phyloP scores from a whole-genome alignment of 1,284 basidiomycete genomes.

The Somion occarium region DNA sequence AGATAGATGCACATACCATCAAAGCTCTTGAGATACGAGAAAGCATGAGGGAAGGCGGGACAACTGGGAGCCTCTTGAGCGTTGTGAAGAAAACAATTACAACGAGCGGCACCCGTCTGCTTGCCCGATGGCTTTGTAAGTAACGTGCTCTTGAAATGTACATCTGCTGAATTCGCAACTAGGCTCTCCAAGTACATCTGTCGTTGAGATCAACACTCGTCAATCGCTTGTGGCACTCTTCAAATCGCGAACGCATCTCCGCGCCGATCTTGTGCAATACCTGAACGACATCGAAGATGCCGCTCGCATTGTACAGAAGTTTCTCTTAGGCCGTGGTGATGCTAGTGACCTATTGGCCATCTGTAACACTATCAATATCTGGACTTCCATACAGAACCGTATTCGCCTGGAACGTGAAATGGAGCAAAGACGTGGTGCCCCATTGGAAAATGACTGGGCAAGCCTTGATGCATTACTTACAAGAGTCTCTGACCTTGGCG shows the following conservation, averaged over 20 bases:
- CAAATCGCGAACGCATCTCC: conserved; percentile 56
- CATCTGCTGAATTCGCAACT: conserved; percentile 7
- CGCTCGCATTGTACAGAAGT: conserved; percentile 75
- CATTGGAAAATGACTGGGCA: conserved; percentile 43
- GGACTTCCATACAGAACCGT: conserved; percentile 46
- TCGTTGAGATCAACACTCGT: conserved; percentile 67
- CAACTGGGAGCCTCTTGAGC: conserved; percentile 72
- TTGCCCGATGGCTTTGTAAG: conserved; percentile 74
- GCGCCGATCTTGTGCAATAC: conserved; percentile 59
- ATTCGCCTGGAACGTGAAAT: conserved; percentile 52
- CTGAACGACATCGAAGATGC: conserved; percentile 68
- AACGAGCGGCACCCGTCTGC: conserved; percentile 73
- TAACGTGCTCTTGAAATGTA: conserved; percentile 10
- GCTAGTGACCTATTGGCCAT: conserved; percentile 63
- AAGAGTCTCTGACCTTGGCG: conserved; percentile 50
- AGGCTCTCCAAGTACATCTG: conserved; percentile 86
- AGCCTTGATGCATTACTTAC: conserved; percentile 52
- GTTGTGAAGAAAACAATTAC: conserved; percentile 80
- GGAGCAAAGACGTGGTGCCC: conserved; percentile 37
- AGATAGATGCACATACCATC: conserved; percentile 88
- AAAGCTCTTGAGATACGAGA: conserved; percentile 87
- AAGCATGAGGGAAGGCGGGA: conserved; percentile 67
- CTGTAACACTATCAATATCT: conserved; percentile 54
- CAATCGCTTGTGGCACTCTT: conserved; percentile 83
- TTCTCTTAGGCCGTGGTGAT: conserved; percentile 68